Percentiles rank a stretch among this genome's conserved stretches.
Evolutionary conservation across 140 eudicot genomes (phyloP).

Genomic region (Flaveria floridana): DNA sequence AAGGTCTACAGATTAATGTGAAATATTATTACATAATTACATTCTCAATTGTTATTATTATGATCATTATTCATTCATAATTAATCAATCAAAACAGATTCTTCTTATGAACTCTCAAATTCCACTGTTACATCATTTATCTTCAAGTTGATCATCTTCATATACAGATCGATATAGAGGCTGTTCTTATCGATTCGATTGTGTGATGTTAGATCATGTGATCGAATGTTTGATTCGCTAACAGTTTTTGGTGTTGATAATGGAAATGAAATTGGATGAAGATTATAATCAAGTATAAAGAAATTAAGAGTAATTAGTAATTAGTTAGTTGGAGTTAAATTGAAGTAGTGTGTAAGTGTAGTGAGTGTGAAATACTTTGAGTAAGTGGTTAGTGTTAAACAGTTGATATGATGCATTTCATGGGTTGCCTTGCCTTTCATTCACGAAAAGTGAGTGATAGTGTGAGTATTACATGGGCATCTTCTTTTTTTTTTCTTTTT

Average conservation of each 20-base stretch:
- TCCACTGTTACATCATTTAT: no score
- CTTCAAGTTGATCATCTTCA: not conserved
- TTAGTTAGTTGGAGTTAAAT: constrained; percentile 38
- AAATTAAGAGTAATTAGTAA: not conserved
- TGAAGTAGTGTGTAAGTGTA: constrained; percentile 43
- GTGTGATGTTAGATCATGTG: not conserved
- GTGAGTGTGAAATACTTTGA: constrained; percentile 66
- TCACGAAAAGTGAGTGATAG: constrained; percentile 89
- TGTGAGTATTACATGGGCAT: constrained; percentile 56
- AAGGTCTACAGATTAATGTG: constrained; percentile 35
- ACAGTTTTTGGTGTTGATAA: not conserved
- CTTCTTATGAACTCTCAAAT: constrained; percentile 10
- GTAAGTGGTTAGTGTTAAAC: constrained; percentile 67
- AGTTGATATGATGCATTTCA: constrained; percentile 44
- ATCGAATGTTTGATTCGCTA: not conserved
- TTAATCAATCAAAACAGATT: constrained; percentile 32
- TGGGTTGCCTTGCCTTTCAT: constrained; percentile 92
- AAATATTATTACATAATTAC: constrained; percentile 36
- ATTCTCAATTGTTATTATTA: constrained; percentile 27
- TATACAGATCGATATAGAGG: not conserved
- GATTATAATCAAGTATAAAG: not conserved
- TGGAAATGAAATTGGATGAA: not conserved
- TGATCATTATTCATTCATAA: constrained; percentile 28
- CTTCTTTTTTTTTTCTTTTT: constrained; percentile 35
- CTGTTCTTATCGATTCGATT: not conserved